A percentile compares a stretch with the other conserved stretches of the same genome.
Evolutionary conservation across 2,329 filamentous ascomycete species (phyloP).

Genomic region (Fusarium udum): DNA sequence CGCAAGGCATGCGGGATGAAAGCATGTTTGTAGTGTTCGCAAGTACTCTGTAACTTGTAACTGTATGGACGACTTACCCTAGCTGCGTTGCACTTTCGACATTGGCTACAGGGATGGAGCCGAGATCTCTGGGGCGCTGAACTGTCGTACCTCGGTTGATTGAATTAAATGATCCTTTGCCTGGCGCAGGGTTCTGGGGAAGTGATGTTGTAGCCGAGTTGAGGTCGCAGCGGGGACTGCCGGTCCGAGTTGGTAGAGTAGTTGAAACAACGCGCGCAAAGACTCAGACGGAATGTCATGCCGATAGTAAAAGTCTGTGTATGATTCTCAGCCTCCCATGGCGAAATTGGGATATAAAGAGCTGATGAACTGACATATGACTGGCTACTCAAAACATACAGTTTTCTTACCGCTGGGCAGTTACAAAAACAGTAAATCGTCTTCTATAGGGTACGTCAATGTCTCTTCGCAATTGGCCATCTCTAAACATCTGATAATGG

Average conservation of each 20-base stretch:
- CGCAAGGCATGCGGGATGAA: neutral
- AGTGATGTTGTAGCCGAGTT: neutral
- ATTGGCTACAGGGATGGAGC: neutral
- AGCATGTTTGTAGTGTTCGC: neutral
- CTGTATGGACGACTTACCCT: neutral
- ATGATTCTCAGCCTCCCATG: neutral
- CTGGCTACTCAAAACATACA: neutral
- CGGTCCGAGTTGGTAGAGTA: rapidly evolving
- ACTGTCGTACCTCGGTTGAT: neutral
- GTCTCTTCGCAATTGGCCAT: neutral
- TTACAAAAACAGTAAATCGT: rapidly evolving
- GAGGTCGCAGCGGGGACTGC: no score
- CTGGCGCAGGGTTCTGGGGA: neutral
- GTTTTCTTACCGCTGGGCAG: neutral
- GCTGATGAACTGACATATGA: neutral
- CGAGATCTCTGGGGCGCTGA: neutral
- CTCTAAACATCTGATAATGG: neutral
- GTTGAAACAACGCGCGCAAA: neutral
- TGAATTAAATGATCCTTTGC: neutral
- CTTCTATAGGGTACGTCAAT: neutral
- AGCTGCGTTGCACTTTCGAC: neutral
- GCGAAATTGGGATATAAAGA: neutral
- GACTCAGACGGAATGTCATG: neutral
- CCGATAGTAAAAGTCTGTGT: neutral
- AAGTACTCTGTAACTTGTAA: no score